Evolutionary conservation across 2,329 filamentous ascomycete genomes (phyloP).

Genomic region (Stromatinia cepivora): DNA sequence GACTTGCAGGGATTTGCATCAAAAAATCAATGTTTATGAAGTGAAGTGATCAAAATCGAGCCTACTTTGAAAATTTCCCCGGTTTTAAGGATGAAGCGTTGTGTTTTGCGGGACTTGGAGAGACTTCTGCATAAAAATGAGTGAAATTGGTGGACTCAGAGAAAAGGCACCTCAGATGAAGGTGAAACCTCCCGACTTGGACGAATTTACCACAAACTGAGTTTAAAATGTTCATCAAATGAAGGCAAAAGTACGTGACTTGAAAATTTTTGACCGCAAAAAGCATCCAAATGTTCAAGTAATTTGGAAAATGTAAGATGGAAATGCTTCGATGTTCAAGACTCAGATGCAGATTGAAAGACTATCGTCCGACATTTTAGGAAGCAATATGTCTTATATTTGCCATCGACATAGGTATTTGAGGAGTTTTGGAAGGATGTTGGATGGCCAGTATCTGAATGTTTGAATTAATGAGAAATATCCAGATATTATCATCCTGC

Average conservation of each 20-base stretch:
- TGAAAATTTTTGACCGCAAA: not conserved
- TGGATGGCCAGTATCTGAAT: too few relatives aligned
- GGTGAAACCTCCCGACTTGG: rapidly evolving
- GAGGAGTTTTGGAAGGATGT: too few relatives aligned
- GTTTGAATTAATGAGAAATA: too few relatives aligned
- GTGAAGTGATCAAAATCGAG: not conserved
- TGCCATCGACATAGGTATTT: too few relatives aligned
- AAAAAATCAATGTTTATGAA: not conserved
- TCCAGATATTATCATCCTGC: too few relatives aligned
- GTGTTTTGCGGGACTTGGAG: too few relatives aligned
- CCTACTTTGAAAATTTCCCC: not conserved
- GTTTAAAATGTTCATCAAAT: not conserved
- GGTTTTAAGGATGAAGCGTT: too few relatives aligned
- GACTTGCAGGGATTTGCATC: not conserved
- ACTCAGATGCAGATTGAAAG: rapidly evolving
- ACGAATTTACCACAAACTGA: not conserved
- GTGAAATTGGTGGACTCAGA: too few relatives aligned
- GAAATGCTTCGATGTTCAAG: rapidly evolving
- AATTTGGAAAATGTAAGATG: not conserved
- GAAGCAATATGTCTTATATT: too few relatives aligned
- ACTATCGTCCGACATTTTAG: not conserved
- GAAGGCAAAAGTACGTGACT: not conserved
- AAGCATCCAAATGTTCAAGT: rapidly evolving
- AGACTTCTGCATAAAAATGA: too few relatives aligned
- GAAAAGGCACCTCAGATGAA: not conserved